Base-by-base conservation (phyloP, 768 basidiomycete genomes). In the Serendipita indica region DNA sequence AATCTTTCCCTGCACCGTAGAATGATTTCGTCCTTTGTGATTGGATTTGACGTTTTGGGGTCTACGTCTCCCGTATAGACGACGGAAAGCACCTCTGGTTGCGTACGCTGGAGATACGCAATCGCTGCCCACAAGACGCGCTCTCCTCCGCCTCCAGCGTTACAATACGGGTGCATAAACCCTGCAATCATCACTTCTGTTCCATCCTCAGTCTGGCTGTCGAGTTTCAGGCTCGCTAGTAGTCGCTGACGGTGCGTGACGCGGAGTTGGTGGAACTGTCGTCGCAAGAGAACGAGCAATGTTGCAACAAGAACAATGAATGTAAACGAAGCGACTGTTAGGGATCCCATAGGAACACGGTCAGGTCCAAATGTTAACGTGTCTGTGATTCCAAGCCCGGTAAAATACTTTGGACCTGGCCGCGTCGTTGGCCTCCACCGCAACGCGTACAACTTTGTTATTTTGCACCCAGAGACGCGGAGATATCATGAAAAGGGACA, bases 71-170 rank as follows among this genome's bases (percentile, higher is more conserved):
- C 94, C 30, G 83, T 90, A 69, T 97, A 99, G 30, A 99, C 81
- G 25, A 92, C 77, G 58, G 75, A 83, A 33, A 94, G 67, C 6
- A 84, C 68, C 59, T 85, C 72, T 2, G 77, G 77, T 60, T 86
- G 77, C 16, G 77, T 74, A 20, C 78, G 75, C 65, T 96, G 92
- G 57, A 88, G 72, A 61, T 81, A 77, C 0, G 83, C 77, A 32
- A 97, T 77, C 1, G 91, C 93, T 0, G 87, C 84, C 92, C 93
- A 97, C 0, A 99, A 72, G 1, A 99, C 96, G 1, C 92, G 81
- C 70, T 98, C 94, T 0, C 96, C 94, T 27, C 94, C 96, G 0
- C 94, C 93, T 34, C 93, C 92, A 75, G 98, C 96, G 67, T 94
- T 84, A 68, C 92, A 98, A 68, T 93, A 98, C 0, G 93, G 93